A percentile compares a stretch with the other conserved stretches of the same genome.
Evolutionary conservation across 2,329 filamentous ascomycete species (phyloP).

Genomic region (Talaromyces verruculosus): DNA sequence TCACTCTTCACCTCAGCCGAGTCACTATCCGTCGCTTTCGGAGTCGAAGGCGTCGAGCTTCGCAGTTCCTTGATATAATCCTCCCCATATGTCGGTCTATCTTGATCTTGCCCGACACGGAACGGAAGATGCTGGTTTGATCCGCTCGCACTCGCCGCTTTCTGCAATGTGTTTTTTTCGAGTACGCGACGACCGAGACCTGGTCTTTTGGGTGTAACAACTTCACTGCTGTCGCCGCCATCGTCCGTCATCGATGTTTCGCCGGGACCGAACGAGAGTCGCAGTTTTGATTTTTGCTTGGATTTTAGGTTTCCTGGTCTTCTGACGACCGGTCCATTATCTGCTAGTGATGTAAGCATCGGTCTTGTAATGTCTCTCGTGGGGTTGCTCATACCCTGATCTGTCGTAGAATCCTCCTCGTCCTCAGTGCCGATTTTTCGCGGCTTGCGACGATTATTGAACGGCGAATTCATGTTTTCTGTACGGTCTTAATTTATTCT

Average conservation of each 20-base stretch:
- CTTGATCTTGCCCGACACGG: conserved; percentile 62
- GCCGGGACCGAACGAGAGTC: conserved; percentile 72
- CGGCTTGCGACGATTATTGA: conserved; percentile 63
- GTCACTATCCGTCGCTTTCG: conserved; percentile 53
- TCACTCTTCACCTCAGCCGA: conserved; percentile 37
- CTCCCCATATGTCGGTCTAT: conserved; percentile 77
- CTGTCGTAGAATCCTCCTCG: conserved; percentile 46
- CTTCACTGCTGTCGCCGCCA: conserved; percentile 51
- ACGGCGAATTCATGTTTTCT: conserved; percentile 57
- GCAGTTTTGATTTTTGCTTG: conserved; percentile 71
- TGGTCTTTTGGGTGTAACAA: conserved; percentile 60
- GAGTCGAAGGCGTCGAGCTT: conserved; percentile 79
- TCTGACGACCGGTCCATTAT: conserved; percentile 52
- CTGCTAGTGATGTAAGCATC: conserved; percentile 33
- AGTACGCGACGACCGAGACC: conserved; percentile 63
- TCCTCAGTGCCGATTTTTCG: conserved; percentile 72
- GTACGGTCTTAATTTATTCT: not conserved
- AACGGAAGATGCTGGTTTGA: conserved; percentile 56
- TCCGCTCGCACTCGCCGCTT: conserved; percentile 48
- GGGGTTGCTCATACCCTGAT: conserved; percentile 44
- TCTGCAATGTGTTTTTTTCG: conserved; percentile 66
- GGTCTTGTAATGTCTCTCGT: not conserved
- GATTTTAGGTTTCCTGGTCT: conserved; percentile 51
- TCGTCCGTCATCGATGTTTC: conserved; percentile 56
- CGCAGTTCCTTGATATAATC: conserved; percentile 84